A percentile compares a stretch with the other conserved stretches of the same genome.
phyloP scores from a whole-genome alignment of 129 eudicot genomes.

The Deinandra increscens region DNA sequence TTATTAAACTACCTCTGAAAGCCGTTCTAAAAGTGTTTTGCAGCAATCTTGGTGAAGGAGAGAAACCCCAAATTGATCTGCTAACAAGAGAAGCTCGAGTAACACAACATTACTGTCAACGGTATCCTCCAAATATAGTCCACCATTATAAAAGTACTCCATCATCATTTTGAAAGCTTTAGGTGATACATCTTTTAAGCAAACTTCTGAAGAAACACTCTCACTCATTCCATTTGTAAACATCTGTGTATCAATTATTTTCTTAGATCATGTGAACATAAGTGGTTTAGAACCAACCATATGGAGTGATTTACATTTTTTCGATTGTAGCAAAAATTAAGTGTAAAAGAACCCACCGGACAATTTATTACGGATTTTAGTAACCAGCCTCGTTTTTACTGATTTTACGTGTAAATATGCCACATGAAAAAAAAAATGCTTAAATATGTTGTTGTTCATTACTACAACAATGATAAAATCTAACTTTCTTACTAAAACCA shows the following conservation, averaged over 20 bases:
- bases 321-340: neutral
- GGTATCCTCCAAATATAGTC: slow-evolving; percentile 41
- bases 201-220: slow-evolving; percentile 62
- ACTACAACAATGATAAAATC: neutral
- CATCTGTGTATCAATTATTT: slow-evolving; percentile 58
- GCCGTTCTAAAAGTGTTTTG: slow-evolving; percentile 78
- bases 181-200: slow-evolving; percentile 70
- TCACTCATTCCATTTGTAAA: slow-evolving; percentile 98
- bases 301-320: neutral
- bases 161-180: slow-evolving; percentile 74
- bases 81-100: slow-evolving; percentile 85
- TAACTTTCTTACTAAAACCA: neutral
- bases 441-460: neutral
- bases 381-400: neutral
- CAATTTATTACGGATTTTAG: neutral
- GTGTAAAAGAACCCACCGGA: neutral
- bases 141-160: slow-evolving; percentile 71
- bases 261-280: neutral
- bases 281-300: neutral
- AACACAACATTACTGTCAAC: slow-evolving; percentile 50
- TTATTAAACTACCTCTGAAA: slow-evolving; percentile 70
- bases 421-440: neutral
- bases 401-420: neutral
- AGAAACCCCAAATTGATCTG: slow-evolving; percentile 87
- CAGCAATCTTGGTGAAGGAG: slow-evolving; percentile 97